Evolutionary conservation across 2,329 filamentous ascomycete genomes (phyloP).

Genomic region (Ophiostoma pallidulum): DNA sequence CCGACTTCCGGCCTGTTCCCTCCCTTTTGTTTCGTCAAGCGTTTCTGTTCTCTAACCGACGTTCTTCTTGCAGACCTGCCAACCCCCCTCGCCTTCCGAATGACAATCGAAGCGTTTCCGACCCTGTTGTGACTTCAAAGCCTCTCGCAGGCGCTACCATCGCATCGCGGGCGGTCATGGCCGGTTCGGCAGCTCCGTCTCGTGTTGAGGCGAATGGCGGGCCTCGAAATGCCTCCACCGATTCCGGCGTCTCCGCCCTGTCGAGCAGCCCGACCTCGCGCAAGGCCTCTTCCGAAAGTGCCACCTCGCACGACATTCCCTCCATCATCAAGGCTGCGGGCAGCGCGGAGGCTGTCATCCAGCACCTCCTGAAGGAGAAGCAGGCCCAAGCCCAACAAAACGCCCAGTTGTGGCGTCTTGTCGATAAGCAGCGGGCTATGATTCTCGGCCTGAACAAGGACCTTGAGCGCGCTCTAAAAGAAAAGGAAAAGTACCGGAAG

Average conservation of each 20-base stretch:
- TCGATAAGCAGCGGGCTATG: slow-evolving; percentile 93
- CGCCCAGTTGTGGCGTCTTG: slow-evolving; percentile 83
- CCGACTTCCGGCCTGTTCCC: not conserved
- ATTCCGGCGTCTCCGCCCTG: slow-evolving; percentile 78
- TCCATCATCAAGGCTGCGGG: slow-evolving; percentile 75
- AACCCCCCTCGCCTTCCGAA: slow-evolving; percentile 31
- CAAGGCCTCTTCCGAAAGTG: slow-evolving; percentile 46
- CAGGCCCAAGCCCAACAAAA: slow-evolving; percentile 83
- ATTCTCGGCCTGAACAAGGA: slow-evolving; percentile 92
- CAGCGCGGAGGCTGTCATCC: slow-evolving; percentile 79
- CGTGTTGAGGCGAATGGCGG: slow-evolving; percentile 32
- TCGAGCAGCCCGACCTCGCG: slow-evolving; percentile 51
- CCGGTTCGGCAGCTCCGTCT: slow-evolving; percentile 33
- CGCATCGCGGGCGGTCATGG: slow-evolving; percentile 35
- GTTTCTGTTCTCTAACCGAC: not conserved
- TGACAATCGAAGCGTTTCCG: slow-evolving; percentile 39
- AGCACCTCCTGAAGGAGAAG: slow-evolving; percentile 85
- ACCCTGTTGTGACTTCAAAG: slow-evolving; percentile 34
- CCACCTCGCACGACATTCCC: slow-evolving; percentile 65
- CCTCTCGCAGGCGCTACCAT: slow-evolving; percentile 31
- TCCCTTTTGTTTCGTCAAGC: not conserved
- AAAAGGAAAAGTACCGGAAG: slow-evolving; percentile 88
- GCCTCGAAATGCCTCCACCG: slow-evolving; percentile 77
- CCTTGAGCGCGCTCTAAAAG: slow-evolving; percentile 78
- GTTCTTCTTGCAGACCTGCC: slow-evolving; percentile 20